These are phyloP conservation scores for Scleroderma citrinum DNA, from an alignment of 768 basidiomycete genomes.

Conservation along the genomic window DNA sequence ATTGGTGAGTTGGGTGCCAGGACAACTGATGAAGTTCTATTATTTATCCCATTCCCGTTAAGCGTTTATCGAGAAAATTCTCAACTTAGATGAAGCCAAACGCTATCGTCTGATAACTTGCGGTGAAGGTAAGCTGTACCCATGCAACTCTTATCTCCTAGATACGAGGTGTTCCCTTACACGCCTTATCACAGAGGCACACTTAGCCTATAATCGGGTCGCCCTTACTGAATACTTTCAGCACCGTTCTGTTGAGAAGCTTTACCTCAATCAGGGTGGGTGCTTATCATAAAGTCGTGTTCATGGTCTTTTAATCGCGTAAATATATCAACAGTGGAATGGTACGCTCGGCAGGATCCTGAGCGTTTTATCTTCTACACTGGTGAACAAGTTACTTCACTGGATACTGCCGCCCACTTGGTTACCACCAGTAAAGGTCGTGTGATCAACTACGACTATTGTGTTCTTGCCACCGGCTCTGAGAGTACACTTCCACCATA, in stretches of 20 bases:
- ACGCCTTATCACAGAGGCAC: conserved; percentile 23
- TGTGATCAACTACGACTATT: conserved; percentile 50
- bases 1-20: conserved; percentile 33
- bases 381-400: conserved; percentile 40
- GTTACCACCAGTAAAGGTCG: conserved; percentile 43
- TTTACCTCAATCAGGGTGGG: conserved; percentile 50
- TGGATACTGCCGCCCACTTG: conserved; percentile 35
- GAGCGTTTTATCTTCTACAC: conserved; percentile 49
- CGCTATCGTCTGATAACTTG: conserved; percentile 52
- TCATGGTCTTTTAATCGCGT: neutral
- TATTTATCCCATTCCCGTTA: neutral
- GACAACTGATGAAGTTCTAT: too few relatives aligned
- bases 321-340: conserved; percentile 33
- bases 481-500: conserved; percentile 58
- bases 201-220: conserved; percentile 51
- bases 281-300: neutral
- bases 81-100: conserved; percentile 45
- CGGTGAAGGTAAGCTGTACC: conserved; percentile 43
- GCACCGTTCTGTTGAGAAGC: conserved; percentile 50
- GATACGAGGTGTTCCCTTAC: conserved; percentile 14
- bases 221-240: conserved; percentile 54
- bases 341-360: conserved; percentile 57
- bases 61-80: conserved; percentile 68
- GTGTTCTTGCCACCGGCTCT: conserved; percentile 67
- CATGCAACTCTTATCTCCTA: conserved; percentile 15